These are phyloP conservation scores for Xylariaceae sp. DNA, from an alignment of 2,329 filamentous ascomycete genomes.

Conservation along the genomic window DNA sequence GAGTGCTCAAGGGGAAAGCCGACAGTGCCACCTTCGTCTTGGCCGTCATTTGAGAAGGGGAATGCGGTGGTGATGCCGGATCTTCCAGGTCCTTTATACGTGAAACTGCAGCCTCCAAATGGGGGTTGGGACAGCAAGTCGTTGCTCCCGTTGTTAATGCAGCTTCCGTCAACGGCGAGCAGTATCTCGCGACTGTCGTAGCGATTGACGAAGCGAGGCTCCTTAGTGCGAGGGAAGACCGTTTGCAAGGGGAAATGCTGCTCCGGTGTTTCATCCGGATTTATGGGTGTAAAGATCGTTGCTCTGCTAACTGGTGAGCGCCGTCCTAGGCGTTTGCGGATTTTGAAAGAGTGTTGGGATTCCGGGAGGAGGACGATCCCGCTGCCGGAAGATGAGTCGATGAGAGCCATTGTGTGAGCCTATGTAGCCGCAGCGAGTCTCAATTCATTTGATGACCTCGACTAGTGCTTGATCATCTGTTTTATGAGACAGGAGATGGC, in stretches of 20 bases:
- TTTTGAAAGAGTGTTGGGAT: conserved; percentile 4
- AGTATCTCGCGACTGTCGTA: conserved; percentile 35
- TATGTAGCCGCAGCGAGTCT: too few relatives aligned
- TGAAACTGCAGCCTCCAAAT: conserved; percentile 28
- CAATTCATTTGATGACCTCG: too few relatives aligned
- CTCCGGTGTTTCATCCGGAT: conserved; percentile 28
- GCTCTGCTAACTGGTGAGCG: conserved; percentile 24
- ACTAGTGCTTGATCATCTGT: too few relatives aligned
- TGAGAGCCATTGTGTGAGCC: too few relatives aligned
- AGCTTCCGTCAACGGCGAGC: conserved; percentile 40
- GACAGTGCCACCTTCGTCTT: conserved; percentile 18
- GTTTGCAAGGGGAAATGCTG: conserved; percentile 33
- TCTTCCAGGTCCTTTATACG: conserved; percentile 24
- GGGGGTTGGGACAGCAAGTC: conserved; percentile 8
- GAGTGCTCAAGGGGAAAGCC: conserved; percentile 34
- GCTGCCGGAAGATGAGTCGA: too few relatives aligned
- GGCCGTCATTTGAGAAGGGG: conserved; percentile 10
- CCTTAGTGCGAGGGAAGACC: conserved; percentile 20
- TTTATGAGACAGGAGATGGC: too few relatives aligned
- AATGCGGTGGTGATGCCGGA: conserved; percentile 12
- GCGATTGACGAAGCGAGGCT: conserved; percentile 33
- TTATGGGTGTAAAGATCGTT: conserved; percentile 25
- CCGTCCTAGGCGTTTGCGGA: conserved; percentile 21
- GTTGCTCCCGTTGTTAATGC: conserved; percentile 35
- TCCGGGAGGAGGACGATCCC: conserved; percentile 15